These are phyloP conservation scores for Kalanchoe fedtschenkoi DNA, from an alignment of 164 flowering plant species.

Conservation along the genomic window DNA sequence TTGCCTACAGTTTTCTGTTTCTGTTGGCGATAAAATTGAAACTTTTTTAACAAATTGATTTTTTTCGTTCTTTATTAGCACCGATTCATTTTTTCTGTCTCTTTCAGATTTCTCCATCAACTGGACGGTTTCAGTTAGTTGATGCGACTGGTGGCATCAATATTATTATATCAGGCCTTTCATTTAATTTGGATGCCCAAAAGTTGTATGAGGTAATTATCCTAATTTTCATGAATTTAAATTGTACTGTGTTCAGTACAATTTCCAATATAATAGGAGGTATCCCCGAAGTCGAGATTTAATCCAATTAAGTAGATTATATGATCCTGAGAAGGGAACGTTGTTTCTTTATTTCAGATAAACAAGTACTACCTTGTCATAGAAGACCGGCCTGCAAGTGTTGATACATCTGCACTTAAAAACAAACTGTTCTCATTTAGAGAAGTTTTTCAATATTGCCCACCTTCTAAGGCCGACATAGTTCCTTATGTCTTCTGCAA, in stretches of 20 bases:
- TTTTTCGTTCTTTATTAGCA: background rate
- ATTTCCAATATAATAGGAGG: too few relatives aligned
- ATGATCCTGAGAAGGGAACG: background rate
- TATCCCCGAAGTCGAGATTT: background rate
- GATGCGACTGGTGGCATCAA: slow-evolving; percentile 83
- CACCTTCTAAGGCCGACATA: slow-evolving; percentile 15
- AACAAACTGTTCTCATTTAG: slow-evolving; percentile 45
- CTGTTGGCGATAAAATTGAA: background rate
- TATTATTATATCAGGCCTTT: slow-evolving; percentile 55
- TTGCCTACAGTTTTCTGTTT: background rate
- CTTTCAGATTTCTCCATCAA: slow-evolving; percentile 45
- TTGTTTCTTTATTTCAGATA: slow-evolving; percentile 29
- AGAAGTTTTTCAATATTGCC: slow-evolving; percentile 29
- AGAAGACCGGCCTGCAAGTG: slow-evolving; percentile 38
- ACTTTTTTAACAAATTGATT: background rate
- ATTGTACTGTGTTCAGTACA: background rate
- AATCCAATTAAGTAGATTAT: too few relatives aligned
- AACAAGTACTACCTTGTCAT: slow-evolving; percentile 37
- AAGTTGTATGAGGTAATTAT: slow-evolving; percentile 57
- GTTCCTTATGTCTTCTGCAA: slow-evolving; percentile 33
- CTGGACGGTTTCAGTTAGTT: slow-evolving; percentile 72
- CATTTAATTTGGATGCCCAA: slow-evolving; percentile 29
- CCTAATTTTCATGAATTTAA: background rate
- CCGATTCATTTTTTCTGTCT: slow-evolving; percentile 1
- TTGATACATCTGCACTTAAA: slow-evolving; percentile 13